Evolutionary conservation across 441 rosid species (phyloP), one percentile per base, ranked within the genome.

Genomic region (Flueggea neowawraea): DNA sequence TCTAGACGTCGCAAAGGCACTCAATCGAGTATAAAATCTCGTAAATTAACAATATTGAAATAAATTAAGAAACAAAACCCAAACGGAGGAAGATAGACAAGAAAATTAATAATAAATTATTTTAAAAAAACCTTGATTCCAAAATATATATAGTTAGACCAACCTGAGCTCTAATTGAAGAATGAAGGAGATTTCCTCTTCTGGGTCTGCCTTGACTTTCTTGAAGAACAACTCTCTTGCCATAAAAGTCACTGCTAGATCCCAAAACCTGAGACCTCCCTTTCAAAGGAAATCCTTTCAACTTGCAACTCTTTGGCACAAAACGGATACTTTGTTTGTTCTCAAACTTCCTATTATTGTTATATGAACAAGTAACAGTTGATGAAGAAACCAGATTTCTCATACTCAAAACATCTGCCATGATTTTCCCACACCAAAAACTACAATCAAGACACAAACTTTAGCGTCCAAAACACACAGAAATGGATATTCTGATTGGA

Each of bases 391-490:
- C 16, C 57, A 85, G 70, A 72, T 73, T 80, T 39, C 79, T 31
- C 59, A 73, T 78, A 69, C 78, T 69, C 65, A 86, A 60, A 57
- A 82, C 80, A 57, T 68, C 86, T 10, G 88, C 82, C 91, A 84
- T 87, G 55, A 47, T 55, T 41, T 56, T 52, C 36, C 66, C 8
- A 58, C 52, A 57, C 49, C 31, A 52, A 50, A 13, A 16, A 16
- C 41, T 31, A 9, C 13, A 36, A 13, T 48, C 56, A 54, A 31
- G 13, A n/a, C 11, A 17, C 15, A 43, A 57, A 17, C 13, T 43
- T 41, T 15, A 17, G 15, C 16, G 12, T 7, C 10, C n/a, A 14
- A 28, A 8, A 43, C 36, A 51, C 6, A 52, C 31, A 15, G 16
- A 36, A 6, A 43, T 13, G 3, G 13, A 14, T 11, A 4, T 32